Percentiles rank a stretch among this genome's conserved stretches.
phyloP scores from a whole-genome alignment of 257 asterid species.

The Lavandula angustifolia region DNA sequence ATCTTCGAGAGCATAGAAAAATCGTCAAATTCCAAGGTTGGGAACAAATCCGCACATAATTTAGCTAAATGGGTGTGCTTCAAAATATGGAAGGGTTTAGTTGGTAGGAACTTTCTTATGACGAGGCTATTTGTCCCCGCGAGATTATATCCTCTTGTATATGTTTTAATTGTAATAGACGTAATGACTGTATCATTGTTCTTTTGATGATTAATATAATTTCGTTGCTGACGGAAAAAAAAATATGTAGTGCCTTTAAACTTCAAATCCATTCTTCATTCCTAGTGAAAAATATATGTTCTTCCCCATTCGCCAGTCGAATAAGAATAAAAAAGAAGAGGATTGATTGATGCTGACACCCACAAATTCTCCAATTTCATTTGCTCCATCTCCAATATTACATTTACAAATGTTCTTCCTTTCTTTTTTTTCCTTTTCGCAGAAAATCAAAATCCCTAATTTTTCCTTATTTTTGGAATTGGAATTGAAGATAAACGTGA shows the following conservation, averaged over 20 bases:
- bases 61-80: too few species aligned
- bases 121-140: too few species aligned
- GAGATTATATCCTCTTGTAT: too few species aligned
- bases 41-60: too few species aligned
- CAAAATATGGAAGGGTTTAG: too few species aligned
- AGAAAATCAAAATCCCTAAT: neutral
- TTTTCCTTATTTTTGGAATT: slow-evolving; percentile 13
- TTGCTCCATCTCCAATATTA: slow-evolving; percentile 5
- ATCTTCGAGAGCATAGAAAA: too few species aligned
- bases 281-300: neutral
- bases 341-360: slow-evolving; percentile 11
- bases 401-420: slow-evolving; percentile 16
- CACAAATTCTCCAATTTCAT: slow-evolving; percentile 11
- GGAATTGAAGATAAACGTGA: neutral
- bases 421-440: neutral
- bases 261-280: neutral
- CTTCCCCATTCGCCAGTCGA: slow-evolving; percentile 19
- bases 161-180: too few species aligned
- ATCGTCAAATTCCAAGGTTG: too few species aligned
- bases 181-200: too few species aligned
- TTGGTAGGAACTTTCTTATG: too few species aligned
- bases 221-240: too few species aligned
- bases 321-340: slow-evolving; percentile 15
- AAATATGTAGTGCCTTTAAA: neutral
- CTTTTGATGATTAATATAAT: too few species aligned